phyloP scores from a whole-genome alignment of 2,329 filamentous ascomycete genomes.

The Decorospora gaudefroyi region DNA sequence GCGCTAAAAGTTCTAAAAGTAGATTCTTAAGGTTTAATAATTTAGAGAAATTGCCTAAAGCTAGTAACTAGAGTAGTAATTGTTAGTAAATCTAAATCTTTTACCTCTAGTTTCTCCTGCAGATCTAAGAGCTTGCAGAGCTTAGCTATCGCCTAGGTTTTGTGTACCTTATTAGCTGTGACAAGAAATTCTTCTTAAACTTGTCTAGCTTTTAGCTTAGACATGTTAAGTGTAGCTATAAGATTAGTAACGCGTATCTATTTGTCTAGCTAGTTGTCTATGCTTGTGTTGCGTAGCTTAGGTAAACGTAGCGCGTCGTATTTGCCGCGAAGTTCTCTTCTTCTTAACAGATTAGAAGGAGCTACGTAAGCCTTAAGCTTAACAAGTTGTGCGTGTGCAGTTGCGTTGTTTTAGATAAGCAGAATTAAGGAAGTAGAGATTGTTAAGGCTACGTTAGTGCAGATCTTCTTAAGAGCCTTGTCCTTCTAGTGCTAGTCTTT shows the following conservation, averaged over 20 bases:
- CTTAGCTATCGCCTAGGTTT: neutral
- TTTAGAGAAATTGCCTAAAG: neutral
- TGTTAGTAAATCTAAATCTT: neutral
- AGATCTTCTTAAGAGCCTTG: neutral
- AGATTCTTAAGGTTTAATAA: neutral
- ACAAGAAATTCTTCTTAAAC: slow-evolving; percentile 4
- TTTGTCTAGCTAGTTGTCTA: slow-evolving; percentile 1
- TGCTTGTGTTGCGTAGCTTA: neutral
- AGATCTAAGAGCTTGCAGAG: neutral
- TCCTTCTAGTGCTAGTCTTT: neutral
- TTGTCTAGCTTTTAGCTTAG: neutral
- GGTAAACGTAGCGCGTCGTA: neutral
- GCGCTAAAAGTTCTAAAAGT: neutral
- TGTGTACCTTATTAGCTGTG: neutral
- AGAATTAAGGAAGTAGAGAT: neutral
- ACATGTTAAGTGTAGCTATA: neutral
- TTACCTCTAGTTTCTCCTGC: neutral
- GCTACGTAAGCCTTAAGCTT: slow-evolving; percentile 1
- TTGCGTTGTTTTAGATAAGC: neutral
- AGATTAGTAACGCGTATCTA: slow-evolving; percentile 1
- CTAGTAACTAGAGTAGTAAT: slow-evolving; percentile 1
- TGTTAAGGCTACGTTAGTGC: neutral
- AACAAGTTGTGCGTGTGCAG: neutral
- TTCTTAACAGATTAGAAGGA: neutral
- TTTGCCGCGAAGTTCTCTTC: slow-evolving; percentile 1